Evolutionary conservation across 495 filamentous ascomycete species (phyloP).

Genomic region (Penicillium pancosmium): DNA sequence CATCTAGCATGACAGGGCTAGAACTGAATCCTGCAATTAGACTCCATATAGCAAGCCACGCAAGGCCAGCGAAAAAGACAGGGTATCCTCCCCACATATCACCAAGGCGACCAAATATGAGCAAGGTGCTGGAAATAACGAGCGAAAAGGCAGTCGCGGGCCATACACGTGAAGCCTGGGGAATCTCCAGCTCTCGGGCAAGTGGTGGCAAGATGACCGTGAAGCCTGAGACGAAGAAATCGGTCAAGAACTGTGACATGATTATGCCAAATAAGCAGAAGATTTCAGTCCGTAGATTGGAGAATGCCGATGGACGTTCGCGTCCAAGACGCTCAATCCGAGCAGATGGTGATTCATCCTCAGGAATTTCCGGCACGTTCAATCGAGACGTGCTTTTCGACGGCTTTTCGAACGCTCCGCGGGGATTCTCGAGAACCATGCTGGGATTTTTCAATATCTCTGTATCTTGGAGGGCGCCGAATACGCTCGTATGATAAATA

Average conservation of each 20-base stretch:
- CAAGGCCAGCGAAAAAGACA: conserved; percentile 1
- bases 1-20: not conserved
- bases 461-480: not conserved
- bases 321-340: conserved; percentile 1
- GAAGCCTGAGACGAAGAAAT: not conserved
- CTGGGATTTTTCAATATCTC: not conserved
- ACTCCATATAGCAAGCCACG: conserved; percentile 2
- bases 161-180: not conserved
- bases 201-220: conserved; percentile 2
- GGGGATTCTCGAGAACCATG: not conserved
- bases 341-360: conserved; percentile 1
- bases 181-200: not conserved
- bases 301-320: not conserved
- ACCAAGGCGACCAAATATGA: not conserved
- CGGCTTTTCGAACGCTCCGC: not conserved
- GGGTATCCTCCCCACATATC: conserved; percentile 1
- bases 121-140: not conserved
- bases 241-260: conserved; percentile 4
- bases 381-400: not conserved
- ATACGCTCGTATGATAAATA: not conserved
- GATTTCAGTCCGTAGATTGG: not conserved
- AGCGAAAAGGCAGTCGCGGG: conserved; percentile 2
- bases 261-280: conserved; percentile 3
- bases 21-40: not conserved
- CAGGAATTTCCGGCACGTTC: not conserved